Evolutionary conservation across 2,329 filamentous ascomycete species (phyloP).

Genomic region (Monilinia aucupariae): DNA sequence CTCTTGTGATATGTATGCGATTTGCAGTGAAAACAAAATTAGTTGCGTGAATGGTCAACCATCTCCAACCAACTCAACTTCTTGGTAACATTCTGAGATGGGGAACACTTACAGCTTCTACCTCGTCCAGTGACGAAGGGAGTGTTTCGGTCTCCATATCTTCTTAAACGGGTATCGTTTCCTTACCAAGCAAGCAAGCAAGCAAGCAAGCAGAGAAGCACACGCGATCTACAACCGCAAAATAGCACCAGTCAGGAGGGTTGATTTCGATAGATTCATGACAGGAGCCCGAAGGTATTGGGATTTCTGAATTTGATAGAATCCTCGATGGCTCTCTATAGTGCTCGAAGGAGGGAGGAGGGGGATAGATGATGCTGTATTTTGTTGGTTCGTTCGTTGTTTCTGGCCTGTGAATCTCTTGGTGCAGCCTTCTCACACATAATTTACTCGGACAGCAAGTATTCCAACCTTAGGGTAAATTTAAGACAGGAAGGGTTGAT

Average conservation of each 20-base stretch:
- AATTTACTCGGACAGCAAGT: no score
- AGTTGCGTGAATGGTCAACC: background rate
- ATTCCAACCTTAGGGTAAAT: no score
- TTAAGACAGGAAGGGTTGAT: no score
- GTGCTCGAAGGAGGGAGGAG: background rate
- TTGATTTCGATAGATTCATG: constrained; percentile 3
- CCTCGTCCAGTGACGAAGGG: constrained; percentile 33
- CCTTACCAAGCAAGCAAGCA: background rate
- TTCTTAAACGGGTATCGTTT: background rate
- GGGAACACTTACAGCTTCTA: constrained; percentile 30
- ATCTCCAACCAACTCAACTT: background rate
- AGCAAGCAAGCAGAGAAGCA: background rate
- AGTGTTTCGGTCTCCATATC: constrained; percentile 21
- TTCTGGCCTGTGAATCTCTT: no score
- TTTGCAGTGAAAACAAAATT: background rate
- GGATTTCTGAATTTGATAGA: background rate
- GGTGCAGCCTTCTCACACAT: background rate
- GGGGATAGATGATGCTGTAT: background rate
- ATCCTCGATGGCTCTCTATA: background rate
- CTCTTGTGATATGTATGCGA: background rate
- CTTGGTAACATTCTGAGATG: background rate
- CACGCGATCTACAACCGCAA: background rate
- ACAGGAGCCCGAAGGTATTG: background rate
- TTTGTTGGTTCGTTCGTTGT: no score
- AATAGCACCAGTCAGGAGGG: background rate